Percentiles rank a stretch among this genome's conserved stretches.
These are phyloP conservation scores for Aspergillus heteromorphus DNA, from an alignment of 495 filamentous ascomycete genomes.

Conservation along the genomic window DNA sequence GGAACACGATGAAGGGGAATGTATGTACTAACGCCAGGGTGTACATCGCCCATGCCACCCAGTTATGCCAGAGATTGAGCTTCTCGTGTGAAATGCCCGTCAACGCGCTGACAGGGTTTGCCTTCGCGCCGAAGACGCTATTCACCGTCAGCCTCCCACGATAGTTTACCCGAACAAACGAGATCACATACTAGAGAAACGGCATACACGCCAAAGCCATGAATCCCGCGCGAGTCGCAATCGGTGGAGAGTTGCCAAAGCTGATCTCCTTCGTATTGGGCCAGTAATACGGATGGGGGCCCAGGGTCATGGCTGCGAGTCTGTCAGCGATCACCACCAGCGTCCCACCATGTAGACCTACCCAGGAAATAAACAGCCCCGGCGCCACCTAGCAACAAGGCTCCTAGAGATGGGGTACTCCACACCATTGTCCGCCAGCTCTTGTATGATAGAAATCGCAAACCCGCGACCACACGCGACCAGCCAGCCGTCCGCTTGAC, in stretches of 20 bases:
- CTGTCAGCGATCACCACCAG: not conserved
- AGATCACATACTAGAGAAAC: conserved; percentile 39
- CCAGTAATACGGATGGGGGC: conserved; percentile 55
- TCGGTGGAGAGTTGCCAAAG: conserved; percentile 46
- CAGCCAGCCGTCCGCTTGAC: conserved; percentile 21
- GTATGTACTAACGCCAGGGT: too few species aligned
- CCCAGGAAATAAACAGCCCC: conserved; percentile 25
- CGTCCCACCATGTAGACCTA: conserved; percentile 12
- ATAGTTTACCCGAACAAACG: conserved; percentile 5
- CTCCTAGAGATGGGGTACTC: conserved; percentile 17
- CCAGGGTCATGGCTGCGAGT: conserved; percentile 41
- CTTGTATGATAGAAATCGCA: conserved; percentile 20
- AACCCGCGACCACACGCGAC: conserved; percentile 18
- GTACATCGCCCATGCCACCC: too few species aligned
- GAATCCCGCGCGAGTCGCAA: conserved; percentile 48
- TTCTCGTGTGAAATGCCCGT: too few species aligned
- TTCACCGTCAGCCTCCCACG: not conserved
- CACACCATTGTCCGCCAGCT: conserved; percentile 1
- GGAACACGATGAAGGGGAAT: too few species aligned
- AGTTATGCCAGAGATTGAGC: too few species aligned
- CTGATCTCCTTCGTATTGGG: conserved; percentile 34
- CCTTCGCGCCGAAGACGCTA: conserved; percentile 28
- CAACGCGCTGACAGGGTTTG: conserved; percentile 16
- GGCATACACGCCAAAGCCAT: conserved; percentile 49
- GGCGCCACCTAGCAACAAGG: conserved; percentile 18